Percentiles rank a stretch among this genome's conserved stretches.
phyloP scores from a whole-genome alignment of 192 early-diverging fungal genomes.

The Podila epigama region DNA sequence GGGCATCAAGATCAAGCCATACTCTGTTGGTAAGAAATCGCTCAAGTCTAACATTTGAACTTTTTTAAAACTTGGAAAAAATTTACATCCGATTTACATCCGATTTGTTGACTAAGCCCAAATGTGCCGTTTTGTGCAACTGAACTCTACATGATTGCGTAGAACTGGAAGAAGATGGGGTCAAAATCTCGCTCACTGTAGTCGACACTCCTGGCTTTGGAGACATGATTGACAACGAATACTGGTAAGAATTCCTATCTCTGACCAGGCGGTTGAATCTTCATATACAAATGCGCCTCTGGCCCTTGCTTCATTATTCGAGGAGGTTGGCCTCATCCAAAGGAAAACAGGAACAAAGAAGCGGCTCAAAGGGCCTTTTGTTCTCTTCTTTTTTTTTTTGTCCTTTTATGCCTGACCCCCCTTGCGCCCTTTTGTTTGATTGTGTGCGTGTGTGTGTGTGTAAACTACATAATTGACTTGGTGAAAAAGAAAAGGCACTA shows the following conservation, averaged over 20 bases:
- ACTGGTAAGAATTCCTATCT: constrained; percentile 84
- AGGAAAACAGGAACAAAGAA: too few species aligned
- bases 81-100: too few species aligned
- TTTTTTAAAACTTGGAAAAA: background rate
- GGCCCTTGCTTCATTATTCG: too few species aligned
- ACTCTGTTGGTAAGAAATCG: constrained; percentile 74
- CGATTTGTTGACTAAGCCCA: too few species aligned
- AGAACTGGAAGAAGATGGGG: constrained; percentile 98
- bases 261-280: too few species aligned
- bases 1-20: constrained; percentile 86
- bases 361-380: too few species aligned
- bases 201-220: constrained; percentile 99
- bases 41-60: background rate
- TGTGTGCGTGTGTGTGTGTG: background rate
- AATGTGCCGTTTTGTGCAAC: background rate
- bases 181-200: constrained; percentile 96
- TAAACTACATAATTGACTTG: background rate
- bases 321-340: too few species aligned
- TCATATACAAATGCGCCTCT: too few species aligned
- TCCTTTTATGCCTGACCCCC: background rate
- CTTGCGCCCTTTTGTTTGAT: background rate
- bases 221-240: constrained; percentile 95
- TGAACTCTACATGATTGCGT: background rate
- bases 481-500: too few species aligned
- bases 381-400: constrained; percentile 1